phyloP scores from a whole-genome alignment of 495 filamentous ascomycete species.

The Aspergillus homomorphus region DNA sequence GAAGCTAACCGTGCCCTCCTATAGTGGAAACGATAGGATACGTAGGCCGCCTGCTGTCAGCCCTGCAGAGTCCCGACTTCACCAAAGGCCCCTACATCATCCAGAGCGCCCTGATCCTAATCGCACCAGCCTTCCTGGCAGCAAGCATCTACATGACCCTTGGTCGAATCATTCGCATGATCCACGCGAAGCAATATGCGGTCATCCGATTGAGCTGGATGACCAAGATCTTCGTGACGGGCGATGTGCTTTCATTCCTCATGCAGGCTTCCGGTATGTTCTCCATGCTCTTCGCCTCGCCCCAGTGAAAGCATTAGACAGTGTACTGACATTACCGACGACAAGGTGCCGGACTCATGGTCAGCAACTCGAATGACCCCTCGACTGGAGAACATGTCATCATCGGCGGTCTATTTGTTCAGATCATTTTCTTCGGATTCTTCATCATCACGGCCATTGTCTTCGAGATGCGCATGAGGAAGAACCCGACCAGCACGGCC shows the following conservation, averaged over 20 bases:
- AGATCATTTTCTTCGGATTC: constrained; percentile 52
- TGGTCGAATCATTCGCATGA: constrained; percentile 46
- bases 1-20: neutral
- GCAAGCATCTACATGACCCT: constrained; percentile 58
- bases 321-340: neutral
- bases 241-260: constrained; percentile 43
- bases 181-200: constrained; percentile 39
- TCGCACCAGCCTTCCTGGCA: constrained; percentile 51
- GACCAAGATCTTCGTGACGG: constrained; percentile 43
- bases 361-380: constrained; percentile 14
- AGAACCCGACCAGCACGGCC: constrained; percentile 23
- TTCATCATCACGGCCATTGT: constrained; percentile 47
- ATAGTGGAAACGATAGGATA: constrained; percentile 44
- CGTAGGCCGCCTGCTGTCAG: constrained; percentile 33
- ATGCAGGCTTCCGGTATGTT: constrained; percentile 35
- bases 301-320: too few species aligned
- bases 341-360: constrained; percentile 37
- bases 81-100: constrained; percentile 44
- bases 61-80: constrained; percentile 26
- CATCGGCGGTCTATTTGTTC: constrained; percentile 47
- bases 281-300: neutral
- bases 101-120: constrained; percentile 49
- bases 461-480: constrained; percentile 36
- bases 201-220: constrained; percentile 41
- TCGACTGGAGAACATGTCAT: constrained; percentile 37